A percentile compares a stretch with the other conserved stretches of the same genome.
phyloP scores from a whole-genome alignment of 495 filamentous ascomycete genomes.

The Tuber umbilicatum region DNA sequence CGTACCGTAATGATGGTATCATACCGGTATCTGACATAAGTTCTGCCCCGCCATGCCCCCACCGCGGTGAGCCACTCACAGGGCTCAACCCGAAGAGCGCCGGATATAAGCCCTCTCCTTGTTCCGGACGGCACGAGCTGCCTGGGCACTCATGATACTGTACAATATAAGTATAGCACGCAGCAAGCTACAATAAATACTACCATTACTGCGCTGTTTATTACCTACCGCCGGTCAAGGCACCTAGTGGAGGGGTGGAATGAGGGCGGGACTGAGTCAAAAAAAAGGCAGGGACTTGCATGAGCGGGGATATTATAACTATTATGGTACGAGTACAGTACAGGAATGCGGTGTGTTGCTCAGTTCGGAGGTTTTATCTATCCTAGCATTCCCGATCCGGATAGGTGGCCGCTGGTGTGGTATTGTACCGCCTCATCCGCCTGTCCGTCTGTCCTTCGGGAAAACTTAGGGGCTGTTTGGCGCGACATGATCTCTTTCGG shows the following conservation, averaged over 20 bases:
- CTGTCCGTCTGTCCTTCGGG: neutral
- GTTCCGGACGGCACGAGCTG: too few species aligned
- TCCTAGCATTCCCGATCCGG: too few species aligned
- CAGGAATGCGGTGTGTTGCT: too few species aligned
- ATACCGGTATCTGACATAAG: slow-evolving; percentile 4
- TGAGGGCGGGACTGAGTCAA: neutral
- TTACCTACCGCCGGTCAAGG: neutral
- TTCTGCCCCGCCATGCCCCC: neutral
- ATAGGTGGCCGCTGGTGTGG: too few species aligned
- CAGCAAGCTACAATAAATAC: neutral
- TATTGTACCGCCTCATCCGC: neutral
- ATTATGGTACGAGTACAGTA: too few species aligned
- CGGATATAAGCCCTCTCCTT: neutral
- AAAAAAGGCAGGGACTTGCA: neutral
- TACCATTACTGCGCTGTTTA: neutral
- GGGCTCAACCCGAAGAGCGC: neutral
- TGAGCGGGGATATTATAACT: too few species aligned
- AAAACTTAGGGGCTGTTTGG: too few species aligned
- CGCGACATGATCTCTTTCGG: too few species aligned
- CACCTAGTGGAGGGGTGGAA: neutral
- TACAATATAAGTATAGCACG: neutral
- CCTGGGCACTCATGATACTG: neutral
- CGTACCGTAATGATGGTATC: neutral
- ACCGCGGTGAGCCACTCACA: neutral
- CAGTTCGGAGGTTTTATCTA: too few species aligned